Evolutionary conservation across 306 rosid genomes (phyloP), one percentile per base, ranked within the genome.

Genomic region (Erythrophleum fordii): DNA sequence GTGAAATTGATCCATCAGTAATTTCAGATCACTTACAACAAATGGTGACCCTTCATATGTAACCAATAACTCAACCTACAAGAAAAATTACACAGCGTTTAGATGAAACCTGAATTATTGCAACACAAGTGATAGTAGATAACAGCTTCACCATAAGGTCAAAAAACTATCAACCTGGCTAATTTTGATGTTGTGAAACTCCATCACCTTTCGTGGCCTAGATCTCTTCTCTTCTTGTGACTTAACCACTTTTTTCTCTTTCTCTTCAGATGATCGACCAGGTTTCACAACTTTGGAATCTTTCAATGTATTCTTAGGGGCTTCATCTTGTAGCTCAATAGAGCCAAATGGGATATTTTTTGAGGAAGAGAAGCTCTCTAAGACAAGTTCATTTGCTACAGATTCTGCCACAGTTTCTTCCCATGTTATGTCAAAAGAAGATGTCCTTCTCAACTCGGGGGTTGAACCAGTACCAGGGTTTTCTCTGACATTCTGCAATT

Each of bases 1-100:
- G 18, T 90, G 94, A 89, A 96, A 96, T 76, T 94, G 90, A 88
- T 96, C 99, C 99, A 96, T 90, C 71, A 93, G 81, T 88, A 96
- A 83, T 85, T 93, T 96, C 73, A 93, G 81, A 82, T 96, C 98
- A 61, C 70, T 93, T 39, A 93, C 97, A 46, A 83, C 97, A 89
- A 95, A 96, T 83, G 97, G 92, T 69, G 88, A 82, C 70, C 98
- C 99, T 65, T 96, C 97, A 41, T 96, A 96, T 11, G 97, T 88
- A 80, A 96, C 85, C 70, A 69, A 81, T 68, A 95, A 87, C 89
- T 96, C 99, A 77, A 96, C 99, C 99, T 93, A 77, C 60, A 56
- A 72, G 69, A 80, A 82, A 77, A 68, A 31, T n/a, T 46, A 72
- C 17, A 70, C 5, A 72, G 51, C 8, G 29, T 60, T 75, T 70